Evolutionary conservation across 148 eudicot species (phyloP).

Genomic region (Arctostaphylos glauca): DNA sequence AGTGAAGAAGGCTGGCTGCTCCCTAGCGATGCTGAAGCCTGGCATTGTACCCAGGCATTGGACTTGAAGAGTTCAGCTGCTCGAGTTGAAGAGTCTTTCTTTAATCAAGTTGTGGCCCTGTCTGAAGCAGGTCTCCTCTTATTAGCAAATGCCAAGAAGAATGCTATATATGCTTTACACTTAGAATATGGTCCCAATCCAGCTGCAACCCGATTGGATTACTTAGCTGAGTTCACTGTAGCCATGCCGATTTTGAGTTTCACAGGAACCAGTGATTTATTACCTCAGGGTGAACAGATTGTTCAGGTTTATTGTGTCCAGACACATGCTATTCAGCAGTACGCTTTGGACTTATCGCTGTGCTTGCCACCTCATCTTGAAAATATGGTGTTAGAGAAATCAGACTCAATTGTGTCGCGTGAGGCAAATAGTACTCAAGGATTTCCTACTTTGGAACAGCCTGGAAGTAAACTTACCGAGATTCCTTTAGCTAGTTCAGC

Average conservation of each 20-base stretch:
- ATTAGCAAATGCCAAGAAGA: constrained; percentile 93
- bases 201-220: constrained; percentile 80
- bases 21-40: constrained; percentile 93
- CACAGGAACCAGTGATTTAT: constrained; percentile 79
- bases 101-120: constrained; percentile 86
- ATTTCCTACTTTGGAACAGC: constrained; percentile 38
- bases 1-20: constrained; percentile 99
- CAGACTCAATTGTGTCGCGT: constrained; percentile 56
- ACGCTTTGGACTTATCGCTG: constrained; percentile 88
- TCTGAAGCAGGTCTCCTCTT: constrained; percentile 85
- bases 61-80: constrained; percentile 77
- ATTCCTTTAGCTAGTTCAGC: constrained; percentile 41
- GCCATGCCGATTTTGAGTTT: constrained; percentile 98
- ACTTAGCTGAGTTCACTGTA: constrained; percentile 92
- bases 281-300: constrained; percentile 71
- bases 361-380: constrained; percentile 87
- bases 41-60: constrained; percentile 86
- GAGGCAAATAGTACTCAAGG: constrained; percentile 46
- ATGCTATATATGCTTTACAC: constrained; percentile 96
- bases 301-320: constrained; percentile 98
- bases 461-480: constrained; percentile 57
- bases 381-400: constrained; percentile 50
- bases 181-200: constrained; percentile 86
- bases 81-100: constrained; percentile 71
- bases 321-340: constrained; percentile 99